Base-by-base conservation (phyloP, 2,329 filamentous ascomycete species). In the Esteya vermicola region DNA sequence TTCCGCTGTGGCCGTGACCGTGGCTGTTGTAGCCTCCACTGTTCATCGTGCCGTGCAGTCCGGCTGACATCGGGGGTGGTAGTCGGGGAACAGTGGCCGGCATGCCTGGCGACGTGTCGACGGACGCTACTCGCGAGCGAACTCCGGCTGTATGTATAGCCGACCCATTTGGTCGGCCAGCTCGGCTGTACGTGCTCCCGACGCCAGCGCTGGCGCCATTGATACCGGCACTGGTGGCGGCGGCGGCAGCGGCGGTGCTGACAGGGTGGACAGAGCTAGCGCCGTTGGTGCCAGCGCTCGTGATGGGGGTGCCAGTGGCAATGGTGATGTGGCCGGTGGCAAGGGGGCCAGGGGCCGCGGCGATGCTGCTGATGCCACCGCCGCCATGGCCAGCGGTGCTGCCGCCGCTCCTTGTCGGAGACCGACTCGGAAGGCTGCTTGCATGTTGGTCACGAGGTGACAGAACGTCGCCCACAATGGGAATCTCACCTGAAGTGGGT, bases 401-500 rank as follows among this genome's bases (percentile, higher is more conserved):
- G 33, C 66, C 31, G 33, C 30, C 25, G 33, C 31, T 30, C 36
- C 38, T 20, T 32, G 68, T 66, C 28, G 70, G 68, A 30, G 70
- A 72, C 49, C 69, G 65, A 51, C 59, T 66, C 46, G 63, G 57
- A 48, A 58, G 49, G 45, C 63, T 63, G 43, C 35, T 33, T 39
- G 53, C 54, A 50, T 60, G 56, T 47, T 64, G 61, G 47, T 74
- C 68, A 50, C 63, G 63, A 41, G 72, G 72, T 30, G 70, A 70
- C 45, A 69, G 58, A 48, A 75, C 70, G 42, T 66, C 68, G 25
- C 71, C 70, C 38, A 65, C 70, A 44, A 84, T 75, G 30, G 78
- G 78, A 43, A 85, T 84, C 50, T 85, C 78, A 43, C 78, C 78
- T 40, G 79, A 81, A 10, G 78, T 81, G 25, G 81, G 78, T 16